These are phyloP conservation scores for Podila verticillata DNA, from an alignment of 192 early-diverging fungal species.

Conservation along the genomic window DNA sequence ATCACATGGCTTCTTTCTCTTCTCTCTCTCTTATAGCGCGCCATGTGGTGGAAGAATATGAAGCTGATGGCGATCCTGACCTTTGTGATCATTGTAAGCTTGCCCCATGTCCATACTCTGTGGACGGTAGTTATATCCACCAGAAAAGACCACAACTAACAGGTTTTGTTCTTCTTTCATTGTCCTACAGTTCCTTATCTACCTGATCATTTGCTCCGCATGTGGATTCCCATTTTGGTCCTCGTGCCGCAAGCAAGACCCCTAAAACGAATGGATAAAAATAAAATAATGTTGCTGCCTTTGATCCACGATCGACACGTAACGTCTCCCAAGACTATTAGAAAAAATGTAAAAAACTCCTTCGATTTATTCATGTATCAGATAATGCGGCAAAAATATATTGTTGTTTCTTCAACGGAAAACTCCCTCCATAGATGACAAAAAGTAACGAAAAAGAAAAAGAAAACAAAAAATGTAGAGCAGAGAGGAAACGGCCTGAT, in stretches of 20 bases:
- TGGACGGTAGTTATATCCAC: background rate
- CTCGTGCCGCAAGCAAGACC: constrained; percentile 19
- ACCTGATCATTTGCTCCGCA: constrained; percentile 73
- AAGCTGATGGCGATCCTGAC: constrained; percentile 79
- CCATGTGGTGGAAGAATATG: constrained; percentile 97
- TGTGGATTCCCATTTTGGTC: constrained; percentile 82
- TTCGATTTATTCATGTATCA: background rate
- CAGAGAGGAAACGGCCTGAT: background rate
- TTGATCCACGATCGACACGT: background rate
- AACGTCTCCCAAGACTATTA: background rate
- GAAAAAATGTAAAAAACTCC: background rate
- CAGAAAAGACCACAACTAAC: background rate
- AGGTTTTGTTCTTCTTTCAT: background rate
- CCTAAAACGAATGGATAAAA: background rate
- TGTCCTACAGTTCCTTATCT: constrained; percentile 70
- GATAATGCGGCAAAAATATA: constrained; percentile 2
- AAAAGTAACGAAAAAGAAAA: constrained; percentile 17
- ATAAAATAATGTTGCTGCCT: background rate
- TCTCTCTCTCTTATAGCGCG: constrained; percentile 52
- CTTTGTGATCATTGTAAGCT: constrained; percentile 63
- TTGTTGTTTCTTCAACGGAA: background rate
- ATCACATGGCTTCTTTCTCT: constrained; percentile 6
- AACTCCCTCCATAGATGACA: background rate
- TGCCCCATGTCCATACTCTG: background rate
- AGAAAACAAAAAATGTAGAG: background rate